Base-by-base conservation (phyloP, 768 basidiomycete species). In the Tylopilus vinaceipallidus region DNA sequence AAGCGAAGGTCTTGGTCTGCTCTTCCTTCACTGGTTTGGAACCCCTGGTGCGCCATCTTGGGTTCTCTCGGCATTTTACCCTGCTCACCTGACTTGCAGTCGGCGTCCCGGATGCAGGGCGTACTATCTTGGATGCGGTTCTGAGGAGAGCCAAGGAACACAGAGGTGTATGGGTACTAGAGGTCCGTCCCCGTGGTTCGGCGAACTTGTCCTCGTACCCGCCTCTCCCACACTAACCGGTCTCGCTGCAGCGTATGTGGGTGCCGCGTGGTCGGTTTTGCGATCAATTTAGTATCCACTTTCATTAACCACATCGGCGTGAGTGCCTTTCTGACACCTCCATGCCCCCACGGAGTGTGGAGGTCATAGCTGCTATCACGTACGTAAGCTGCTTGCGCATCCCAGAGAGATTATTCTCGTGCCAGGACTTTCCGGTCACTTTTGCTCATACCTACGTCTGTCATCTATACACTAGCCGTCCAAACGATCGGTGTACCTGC, bases 301-400 rank as follows among this genome's bases (percentile, higher is more conserved):
- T 87, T 86, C 57, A 47, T 78, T 33, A 86, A 85, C 49, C 81
- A 84, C 16, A 26, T 84, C 17, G 85, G 86, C 22, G 86, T 87
- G 57, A 45, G 75, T 71, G 1, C 26, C 26, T 30, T 4, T 1
- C n/a, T 23, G 75, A 86, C 6, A 86, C 87, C 52, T 64, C 85
- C 12, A 54, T 87, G 65, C 83, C 80, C 30, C 60, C 71, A 22
- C 73, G 75, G 20, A 86, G 85, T 53, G 82, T 85, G 3, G 84
- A 88, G 57, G 72, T 74, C n/a, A 73, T 77, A 64, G 84, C 82
- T 4, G 83, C 79, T 0, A 71, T 69, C 45, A 67, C 66, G 86
- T 85, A n/a, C n/a, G 45, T 72, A 38, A 27, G 79, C 71, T 38
- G 6, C 6, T 29, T 5, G 23, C 9, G n/a, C n/a, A 32, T n/a